These are phyloP conservation scores for Oryza australiensis DNA, from an alignment of 176 grass and related monocot genomes.

Conservation along the genomic window DNA sequence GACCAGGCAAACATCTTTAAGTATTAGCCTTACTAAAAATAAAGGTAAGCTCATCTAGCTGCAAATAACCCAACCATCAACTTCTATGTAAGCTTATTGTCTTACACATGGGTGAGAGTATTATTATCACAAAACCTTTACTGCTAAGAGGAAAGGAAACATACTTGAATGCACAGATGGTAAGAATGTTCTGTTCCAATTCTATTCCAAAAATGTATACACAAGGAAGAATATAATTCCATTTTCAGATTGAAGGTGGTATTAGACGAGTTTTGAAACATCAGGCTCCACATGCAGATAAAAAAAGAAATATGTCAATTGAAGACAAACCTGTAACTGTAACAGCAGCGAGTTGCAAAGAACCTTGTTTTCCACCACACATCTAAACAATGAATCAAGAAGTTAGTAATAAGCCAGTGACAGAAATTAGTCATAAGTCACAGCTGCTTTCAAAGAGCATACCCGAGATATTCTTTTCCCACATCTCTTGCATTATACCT, in stretches of 20 bases:
- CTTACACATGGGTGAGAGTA: background rate
- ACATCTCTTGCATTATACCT: conserved; percentile 90
- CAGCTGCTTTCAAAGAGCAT: conserved; percentile 24
- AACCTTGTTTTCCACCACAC: conserved; percentile 98
- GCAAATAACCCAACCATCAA: background rate
- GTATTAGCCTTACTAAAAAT: conserved; percentile 1
- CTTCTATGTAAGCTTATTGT: background rate
- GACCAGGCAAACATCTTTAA: conserved; percentile 11
- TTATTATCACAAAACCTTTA: background rate
- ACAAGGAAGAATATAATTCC: conserved; percentile 4
- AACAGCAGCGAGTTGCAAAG: conserved; percentile 89
- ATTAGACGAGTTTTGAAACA: background rate
- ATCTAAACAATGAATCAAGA: conserved; percentile 49
- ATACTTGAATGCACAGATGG: background rate
- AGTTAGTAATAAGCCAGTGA: background rate
- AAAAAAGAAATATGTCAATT: background rate
- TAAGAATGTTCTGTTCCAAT: background rate
- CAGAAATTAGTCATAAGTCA: background rate
- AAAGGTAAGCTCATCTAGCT: background rate
- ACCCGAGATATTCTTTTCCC: conserved; percentile 89
- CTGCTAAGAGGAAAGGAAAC: background rate
- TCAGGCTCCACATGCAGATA: background rate
- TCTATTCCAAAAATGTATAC: conserved; percentile 11
- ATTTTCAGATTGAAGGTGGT: background rate
- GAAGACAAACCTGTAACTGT: conserved; percentile 65